Conservation (phyloP, 371 early-diverging fungal species). For the Apophysomyces variabilis region DNA sequence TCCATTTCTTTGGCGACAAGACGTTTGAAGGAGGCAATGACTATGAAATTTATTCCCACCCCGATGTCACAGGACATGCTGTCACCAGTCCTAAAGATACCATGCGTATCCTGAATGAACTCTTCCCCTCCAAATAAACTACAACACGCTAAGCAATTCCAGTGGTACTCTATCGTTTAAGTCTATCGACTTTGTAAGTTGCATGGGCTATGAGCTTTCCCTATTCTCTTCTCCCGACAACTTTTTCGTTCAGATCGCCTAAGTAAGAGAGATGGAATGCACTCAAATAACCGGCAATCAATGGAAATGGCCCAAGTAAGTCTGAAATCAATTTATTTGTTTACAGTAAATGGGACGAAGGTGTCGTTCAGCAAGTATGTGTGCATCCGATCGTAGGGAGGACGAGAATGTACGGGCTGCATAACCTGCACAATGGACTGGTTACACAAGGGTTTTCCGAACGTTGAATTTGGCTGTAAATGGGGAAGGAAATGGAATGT, state of each 20-base stretch:
- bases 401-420: too few relatives aligned
- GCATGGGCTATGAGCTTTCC: too few relatives aligned
- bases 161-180: background rate
- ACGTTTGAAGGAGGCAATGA: conserved; percentile 99
- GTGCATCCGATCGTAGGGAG: too few relatives aligned
- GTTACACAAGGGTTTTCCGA: too few relatives aligned
- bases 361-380: too few relatives aligned
- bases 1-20: conserved; percentile 99
- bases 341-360: background rate
- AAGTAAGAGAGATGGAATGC: too few relatives aligned
- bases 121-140: conserved; percentile 61
- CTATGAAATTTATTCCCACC: conserved; percentile 96
- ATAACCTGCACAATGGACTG: too few relatives aligned
- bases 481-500: too few relatives aligned
- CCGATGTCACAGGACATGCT: conserved; percentile 85
- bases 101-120: conserved; percentile 79
- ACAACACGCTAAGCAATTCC: background rate
- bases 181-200: background rate
- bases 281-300: too few relatives aligned
- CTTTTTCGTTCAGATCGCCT: too few relatives aligned
- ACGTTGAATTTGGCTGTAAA: too few relatives aligned
- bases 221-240: too few relatives aligned
- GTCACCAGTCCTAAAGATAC: conserved; percentile 95
- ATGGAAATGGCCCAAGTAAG: background rate
- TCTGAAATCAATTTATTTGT: conserved; percentile 4